A percentile compares a stretch with the other conserved stretches of the same genome.
Evolutionary conservation across 139 green algal species (phyloP).

Genomic region (Auxenochlorella pyrenoidosa): DNA sequence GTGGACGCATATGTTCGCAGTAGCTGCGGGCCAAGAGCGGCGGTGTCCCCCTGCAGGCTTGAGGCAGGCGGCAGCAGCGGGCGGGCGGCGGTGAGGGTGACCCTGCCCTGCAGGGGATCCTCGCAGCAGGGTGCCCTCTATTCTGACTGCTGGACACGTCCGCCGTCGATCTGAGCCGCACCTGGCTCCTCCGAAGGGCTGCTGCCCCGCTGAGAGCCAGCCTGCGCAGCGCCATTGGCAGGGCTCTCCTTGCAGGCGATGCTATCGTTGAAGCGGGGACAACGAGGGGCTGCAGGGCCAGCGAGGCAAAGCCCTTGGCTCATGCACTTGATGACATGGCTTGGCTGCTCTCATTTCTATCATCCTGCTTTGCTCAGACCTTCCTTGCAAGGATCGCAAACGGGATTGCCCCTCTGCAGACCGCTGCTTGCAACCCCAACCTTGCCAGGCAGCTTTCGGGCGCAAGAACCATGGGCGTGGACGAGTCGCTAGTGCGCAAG

Average conservation of each 20-base stretch:
- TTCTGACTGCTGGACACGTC: no score
- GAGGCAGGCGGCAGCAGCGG: background rate
- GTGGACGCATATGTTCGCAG: slow-evolving; percentile 40
- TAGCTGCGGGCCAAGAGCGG: background rate
- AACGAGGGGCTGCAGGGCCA: no score
- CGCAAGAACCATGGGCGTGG: background rate
- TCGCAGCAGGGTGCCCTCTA: background rate
- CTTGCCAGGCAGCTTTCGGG: background rate
- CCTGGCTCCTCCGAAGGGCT: slow-evolving; percentile 23
- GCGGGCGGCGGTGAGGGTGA: background rate
- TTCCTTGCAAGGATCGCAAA: background rate
- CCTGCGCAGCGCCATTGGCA: background rate
- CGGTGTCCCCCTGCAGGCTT: background rate
- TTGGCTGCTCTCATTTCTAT: background rate
- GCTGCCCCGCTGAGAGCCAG: background rate
- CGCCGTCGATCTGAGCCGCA: background rate
- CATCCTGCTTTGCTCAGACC: background rate
- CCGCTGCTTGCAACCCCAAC: background rate
- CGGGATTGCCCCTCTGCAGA: background rate
- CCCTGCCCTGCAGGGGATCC: background rate
- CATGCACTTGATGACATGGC: background rate
- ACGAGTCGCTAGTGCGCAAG: slow-evolving; percentile 1
- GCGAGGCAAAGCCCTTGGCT: background rate
- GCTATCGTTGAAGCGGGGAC: background rate
- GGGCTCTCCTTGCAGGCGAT: background rate